phyloP scores from a whole-genome alignment of 2,329 filamentous ascomycete species.

The Aspergillus bombycis region DNA sequence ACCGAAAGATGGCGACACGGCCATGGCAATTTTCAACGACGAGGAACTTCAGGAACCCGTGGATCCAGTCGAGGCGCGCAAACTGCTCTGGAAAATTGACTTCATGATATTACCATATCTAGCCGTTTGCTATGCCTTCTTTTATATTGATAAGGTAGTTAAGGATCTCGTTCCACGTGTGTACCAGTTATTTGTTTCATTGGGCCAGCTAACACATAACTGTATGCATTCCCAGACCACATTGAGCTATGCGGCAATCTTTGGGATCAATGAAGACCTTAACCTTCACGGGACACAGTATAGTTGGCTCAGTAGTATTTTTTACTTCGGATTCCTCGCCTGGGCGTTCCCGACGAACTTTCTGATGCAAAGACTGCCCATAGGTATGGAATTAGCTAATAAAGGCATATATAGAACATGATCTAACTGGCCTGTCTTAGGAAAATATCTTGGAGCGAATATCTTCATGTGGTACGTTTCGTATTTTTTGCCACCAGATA shows the following conservation, averaged over 20 bases:
- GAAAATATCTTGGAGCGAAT: conserved; percentile 59
- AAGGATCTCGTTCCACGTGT: conserved; percentile 9
- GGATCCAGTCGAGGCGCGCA: conserved; percentile 51
- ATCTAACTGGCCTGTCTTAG: conserved; percentile 23
- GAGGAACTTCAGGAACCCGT: conserved; percentile 52
- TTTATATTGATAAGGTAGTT: conserved; percentile 51
- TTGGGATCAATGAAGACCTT: conserved; percentile 64
- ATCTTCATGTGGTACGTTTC: conserved; percentile 57
- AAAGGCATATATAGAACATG: neutral
- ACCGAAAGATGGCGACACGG: conserved; percentile 51
- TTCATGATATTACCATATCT: conserved; percentile 62
- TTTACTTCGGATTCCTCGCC: conserved; percentile 59
- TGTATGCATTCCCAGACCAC: conserved; percentile 49
- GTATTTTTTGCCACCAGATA: too few relatives aligned
- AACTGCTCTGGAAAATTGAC: conserved; percentile 60
- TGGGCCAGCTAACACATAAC: neutral
- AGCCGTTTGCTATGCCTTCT: conserved; percentile 58
- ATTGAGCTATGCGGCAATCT: conserved; percentile 66
- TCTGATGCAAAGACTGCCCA: conserved; percentile 55
- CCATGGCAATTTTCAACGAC: conserved; percentile 54
- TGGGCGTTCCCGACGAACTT: conserved; percentile 61
- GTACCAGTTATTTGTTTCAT: neutral
- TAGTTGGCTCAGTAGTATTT: conserved; percentile 58
- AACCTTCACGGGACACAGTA: conserved; percentile 61
- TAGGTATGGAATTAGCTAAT: conserved; percentile 37